phyloP scores from a whole-genome alignment of 441 rosid species.

The Syzygium syzygioides region DNA sequence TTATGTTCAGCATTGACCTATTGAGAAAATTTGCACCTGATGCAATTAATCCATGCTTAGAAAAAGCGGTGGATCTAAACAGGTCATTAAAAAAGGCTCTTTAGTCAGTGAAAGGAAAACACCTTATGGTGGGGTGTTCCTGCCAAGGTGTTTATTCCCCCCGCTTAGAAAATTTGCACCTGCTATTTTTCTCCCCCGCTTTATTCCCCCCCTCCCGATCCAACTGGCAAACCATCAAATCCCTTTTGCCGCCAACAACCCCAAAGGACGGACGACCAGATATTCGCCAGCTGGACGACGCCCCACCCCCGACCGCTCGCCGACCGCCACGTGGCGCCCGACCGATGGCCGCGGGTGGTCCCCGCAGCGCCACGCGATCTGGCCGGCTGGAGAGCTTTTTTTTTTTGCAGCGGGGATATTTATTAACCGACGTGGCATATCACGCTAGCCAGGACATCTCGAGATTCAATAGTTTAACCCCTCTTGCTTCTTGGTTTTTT shows the following conservation, averaged over 20 bases:
- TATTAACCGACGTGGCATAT: background rate
- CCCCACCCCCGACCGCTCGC: background rate
- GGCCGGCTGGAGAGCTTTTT: background rate
- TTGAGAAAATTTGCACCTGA: background rate
- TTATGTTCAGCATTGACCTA: background rate
- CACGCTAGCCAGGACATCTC: no score
- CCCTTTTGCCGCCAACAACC: background rate
- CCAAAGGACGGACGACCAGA: background rate
- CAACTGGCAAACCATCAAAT: background rate
- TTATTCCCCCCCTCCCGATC: background rate
- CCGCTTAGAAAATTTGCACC: no score
- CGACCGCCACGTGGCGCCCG: background rate
- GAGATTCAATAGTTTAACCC: background rate
- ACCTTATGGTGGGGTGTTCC: no score
- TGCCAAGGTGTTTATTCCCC: no score
- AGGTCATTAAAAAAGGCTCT: no score
- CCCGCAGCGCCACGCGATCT: background rate
- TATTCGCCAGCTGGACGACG: background rate
- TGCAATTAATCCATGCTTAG: background rate
- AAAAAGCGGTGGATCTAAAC: no score
- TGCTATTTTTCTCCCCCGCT: background rate
- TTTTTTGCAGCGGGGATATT: background rate
- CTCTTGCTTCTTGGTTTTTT: background rate
- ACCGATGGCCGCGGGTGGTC: background rate
- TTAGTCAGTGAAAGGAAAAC: no score